These are phyloP conservation scores for Aspergillus leporis DNA, from an alignment of 495 filamentous ascomycete species.

Conservation along the genomic window DNA sequence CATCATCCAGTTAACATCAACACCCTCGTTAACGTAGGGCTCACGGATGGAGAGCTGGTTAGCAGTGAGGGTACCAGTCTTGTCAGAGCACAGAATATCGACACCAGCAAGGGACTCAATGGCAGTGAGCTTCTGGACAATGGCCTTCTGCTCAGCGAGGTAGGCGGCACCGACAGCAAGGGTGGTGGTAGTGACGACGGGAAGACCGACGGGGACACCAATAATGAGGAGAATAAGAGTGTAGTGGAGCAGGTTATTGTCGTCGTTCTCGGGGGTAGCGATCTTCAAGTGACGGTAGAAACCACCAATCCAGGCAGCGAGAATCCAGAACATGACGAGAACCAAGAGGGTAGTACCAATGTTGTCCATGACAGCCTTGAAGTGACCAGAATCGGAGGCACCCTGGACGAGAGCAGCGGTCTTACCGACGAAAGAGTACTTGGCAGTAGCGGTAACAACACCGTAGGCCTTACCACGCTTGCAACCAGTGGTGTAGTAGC, in stretches of 20 bases:
- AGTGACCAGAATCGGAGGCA: conserved; percentile 71
- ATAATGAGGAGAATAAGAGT: conserved; percentile 69
- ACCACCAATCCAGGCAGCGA: conserved; percentile 71
- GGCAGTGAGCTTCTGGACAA: conserved; percentile 74
- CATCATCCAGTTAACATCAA: conserved; percentile 82
- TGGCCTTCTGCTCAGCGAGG: conserved; percentile 72
- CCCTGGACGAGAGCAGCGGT: conserved; percentile 71
- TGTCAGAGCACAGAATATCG: conserved; percentile 74
- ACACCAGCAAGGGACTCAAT: conserved; percentile 78
- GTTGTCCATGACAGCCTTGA: conserved; percentile 82
- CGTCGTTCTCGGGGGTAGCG: conserved; percentile 56
- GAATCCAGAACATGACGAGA: conserved; percentile 71
- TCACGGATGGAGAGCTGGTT: conserved; percentile 76
- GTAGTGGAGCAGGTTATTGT: conserved; percentile 63
- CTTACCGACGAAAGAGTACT: conserved; percentile 70
- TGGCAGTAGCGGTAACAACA: conserved; percentile 62
- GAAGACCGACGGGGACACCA: conserved; percentile 75
- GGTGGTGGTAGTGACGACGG: conserved; percentile 73
- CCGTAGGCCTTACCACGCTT: conserved; percentile 76
- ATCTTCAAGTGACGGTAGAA: conserved; percentile 72
- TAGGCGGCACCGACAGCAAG: conserved; percentile 75
- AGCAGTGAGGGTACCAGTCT: conserved; percentile 77
- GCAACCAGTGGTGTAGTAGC: conserved; percentile 77
- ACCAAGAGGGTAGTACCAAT: conserved; percentile 73
- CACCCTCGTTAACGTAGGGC: conserved; percentile 71